These are phyloP conservation scores for Leccinum uliginosum DNA, from an alignment of 768 basidiomycete genomes.

Conservation along the genomic window DNA sequence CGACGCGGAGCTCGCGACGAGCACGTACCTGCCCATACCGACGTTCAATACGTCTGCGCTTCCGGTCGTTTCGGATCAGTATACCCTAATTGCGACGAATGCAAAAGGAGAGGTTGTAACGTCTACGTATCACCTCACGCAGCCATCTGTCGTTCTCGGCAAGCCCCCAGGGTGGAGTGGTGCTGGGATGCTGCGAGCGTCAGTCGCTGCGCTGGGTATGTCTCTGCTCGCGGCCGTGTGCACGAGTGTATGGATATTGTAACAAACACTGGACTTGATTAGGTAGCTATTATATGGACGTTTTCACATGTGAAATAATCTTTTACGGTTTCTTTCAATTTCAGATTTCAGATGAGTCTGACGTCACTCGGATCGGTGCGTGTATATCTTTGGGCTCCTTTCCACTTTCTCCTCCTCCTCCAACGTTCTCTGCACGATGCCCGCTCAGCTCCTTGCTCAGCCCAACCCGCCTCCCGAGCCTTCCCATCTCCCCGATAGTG, in stretches of 20 bases:
- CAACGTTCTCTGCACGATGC: constrained; percentile 37
- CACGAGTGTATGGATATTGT: constrained; percentile 15
- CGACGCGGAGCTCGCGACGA: constrained; percentile 59
- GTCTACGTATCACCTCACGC: constrained; percentile 44
- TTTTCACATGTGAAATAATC: neutral
- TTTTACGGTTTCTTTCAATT: neutral
- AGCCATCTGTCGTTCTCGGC: constrained; percentile 54
- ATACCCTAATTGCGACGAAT: constrained; percentile 57
- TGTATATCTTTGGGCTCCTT: neutral
- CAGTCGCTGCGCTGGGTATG: constrained; percentile 8
- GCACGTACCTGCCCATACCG: constrained; percentile 60
- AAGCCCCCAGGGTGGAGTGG: constrained; percentile 56
- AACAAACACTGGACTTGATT: neutral
- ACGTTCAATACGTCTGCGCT: constrained; percentile 49
- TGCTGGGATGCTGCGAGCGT: constrained; percentile 2
- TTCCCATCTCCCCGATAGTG: constrained; percentile 58
- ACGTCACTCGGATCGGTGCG: neutral
- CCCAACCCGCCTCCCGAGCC: constrained; percentile 69
- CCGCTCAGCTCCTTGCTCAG: constrained; percentile 51
- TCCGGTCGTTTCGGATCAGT: constrained; percentile 49
- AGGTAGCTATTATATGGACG: neutral
- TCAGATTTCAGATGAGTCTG: neutral
- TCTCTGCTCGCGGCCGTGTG: constrained; percentile 12
- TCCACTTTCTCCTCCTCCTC: neutral
- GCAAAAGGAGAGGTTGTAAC: constrained; percentile 50